Evolutionary conservation across 768 basidiomycete species (phyloP), one percentile per base, ranked within the genome.

Genomic region (Bullera alba): DNA sequence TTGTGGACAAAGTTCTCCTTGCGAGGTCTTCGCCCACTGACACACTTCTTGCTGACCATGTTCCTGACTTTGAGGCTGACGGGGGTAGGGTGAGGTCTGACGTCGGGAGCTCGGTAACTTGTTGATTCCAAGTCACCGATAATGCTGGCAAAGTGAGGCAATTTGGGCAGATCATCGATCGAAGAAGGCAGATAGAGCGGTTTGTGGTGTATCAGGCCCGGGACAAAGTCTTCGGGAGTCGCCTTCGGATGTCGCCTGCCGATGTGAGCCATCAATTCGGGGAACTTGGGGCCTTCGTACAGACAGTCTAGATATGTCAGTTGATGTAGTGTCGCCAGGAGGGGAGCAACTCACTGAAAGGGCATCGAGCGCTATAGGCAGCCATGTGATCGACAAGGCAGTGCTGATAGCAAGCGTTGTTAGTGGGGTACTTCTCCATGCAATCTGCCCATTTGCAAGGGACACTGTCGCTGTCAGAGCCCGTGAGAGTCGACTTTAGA

Each of bases 171-270:
- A 12, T 42, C 44, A 5, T 26, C 22, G 10, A 16, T 12, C 19
- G 25, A 6, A 15, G 4, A 15, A 0, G 52, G 53, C 16, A 46
- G 42, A 15, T 10, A 2, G 6, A 47, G 32, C 14, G 56, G 58
- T 12, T 37, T 27, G 39, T 53, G 47, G 43, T 63, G 66, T 42
- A 68, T 65, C 12, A 68, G 51, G 12, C 63, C 63, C 8, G 66
- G 66, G 12, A 65, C 59, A 41, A 65, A 68, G 42, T 68, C 63
- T 42, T 68, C 60, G 12, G 63, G 63, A 12, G 63, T 65, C 2
- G 54, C 52, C 5, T 51, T 21, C 7, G 58, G 56, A 34, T 68
- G 66, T 7, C 66, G 56, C 12, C 66, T 56, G 26, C 26, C 25
- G 22, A 68, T 65, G 41, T 68, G 66, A 3, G 60, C 63, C 58